phyloP scores from a whole-genome alignment of 2,329 filamentous ascomycete species.

The Alternaria ethzedia region DNA sequence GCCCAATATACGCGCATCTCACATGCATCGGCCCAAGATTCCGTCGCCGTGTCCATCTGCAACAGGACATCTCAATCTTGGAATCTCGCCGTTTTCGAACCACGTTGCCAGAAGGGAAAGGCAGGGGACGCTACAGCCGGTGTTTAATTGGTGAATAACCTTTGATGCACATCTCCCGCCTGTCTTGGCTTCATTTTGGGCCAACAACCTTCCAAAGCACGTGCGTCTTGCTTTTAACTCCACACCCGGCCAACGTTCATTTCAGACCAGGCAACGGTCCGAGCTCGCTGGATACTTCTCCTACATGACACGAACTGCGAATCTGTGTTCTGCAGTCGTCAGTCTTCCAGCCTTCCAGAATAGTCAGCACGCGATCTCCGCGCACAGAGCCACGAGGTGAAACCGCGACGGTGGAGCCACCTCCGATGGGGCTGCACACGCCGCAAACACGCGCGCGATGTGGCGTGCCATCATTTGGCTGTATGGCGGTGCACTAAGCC shows the following conservation, averaged over 20 bases:
- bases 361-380: background rate
- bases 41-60: background rate
- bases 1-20: background rate
- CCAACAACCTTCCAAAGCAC: slow-evolving; percentile 2
- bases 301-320: background rate
- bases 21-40: slow-evolving; percentile 1
- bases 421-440: background rate
- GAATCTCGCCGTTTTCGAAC: slow-evolving; percentile 1
- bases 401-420: background rate
- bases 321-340: background rate
- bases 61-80: background rate
- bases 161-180: slow-evolving; percentile 6
- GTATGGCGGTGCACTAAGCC: background rate
- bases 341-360: background rate
- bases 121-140: slow-evolving; percentile 1
- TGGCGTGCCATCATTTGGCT: background rate
- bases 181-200: slow-evolving; percentile 7
- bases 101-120: background rate
- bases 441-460: background rate
- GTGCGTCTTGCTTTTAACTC: background rate
- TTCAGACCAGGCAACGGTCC: slow-evolving; percentile 1
- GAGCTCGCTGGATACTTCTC: background rate
- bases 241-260: slow-evolving; percentile 4
- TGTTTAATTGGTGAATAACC: slow-evolving; percentile 1
- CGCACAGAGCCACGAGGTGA: background rate